phyloP scores from a whole-genome alignment of 768 basidiomycete genomes.

The Trametes cubensis region DNA sequence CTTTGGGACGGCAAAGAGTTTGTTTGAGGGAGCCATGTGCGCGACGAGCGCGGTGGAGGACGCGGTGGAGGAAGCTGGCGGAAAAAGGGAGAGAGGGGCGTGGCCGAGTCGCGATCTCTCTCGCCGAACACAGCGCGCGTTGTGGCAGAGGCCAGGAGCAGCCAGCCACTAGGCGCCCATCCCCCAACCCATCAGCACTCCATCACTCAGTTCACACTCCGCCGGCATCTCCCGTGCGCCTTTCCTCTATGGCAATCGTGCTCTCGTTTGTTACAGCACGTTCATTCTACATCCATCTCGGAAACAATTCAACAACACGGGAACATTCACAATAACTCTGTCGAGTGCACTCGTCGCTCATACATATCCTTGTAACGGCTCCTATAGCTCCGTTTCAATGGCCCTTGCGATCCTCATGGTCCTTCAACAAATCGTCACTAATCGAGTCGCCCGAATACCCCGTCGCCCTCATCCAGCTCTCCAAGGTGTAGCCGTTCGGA shows the following conservation, averaged over 20 bases:
- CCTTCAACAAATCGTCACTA: too few species aligned
- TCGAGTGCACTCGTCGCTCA: too few species aligned
- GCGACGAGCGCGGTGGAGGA: conserved; percentile 10
- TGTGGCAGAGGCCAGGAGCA: conserved; percentile 18
- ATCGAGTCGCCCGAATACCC: neutral
- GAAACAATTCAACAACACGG: too few species aligned
- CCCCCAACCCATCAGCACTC: conserved; percentile 6
- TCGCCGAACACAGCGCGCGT: conserved; percentile 22
- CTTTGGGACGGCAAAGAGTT: conserved; percentile 23
- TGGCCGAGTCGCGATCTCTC: conserved; percentile 24
- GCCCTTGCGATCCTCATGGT: too few species aligned
- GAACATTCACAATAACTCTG: too few species aligned
- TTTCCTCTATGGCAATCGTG: neutral
- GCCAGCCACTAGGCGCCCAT: conserved; percentile 2
- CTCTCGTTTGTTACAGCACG: neutral
- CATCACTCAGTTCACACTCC: conserved; percentile 24
- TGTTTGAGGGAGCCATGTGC: conserved; percentile 23
- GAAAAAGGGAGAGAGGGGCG: conserved; percentile 12
- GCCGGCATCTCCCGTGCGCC: conserved; percentile 11
- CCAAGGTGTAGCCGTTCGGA: conserved; percentile 40
- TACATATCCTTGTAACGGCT: too few species aligned
- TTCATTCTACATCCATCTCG: conserved; percentile 1
- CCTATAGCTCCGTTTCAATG: too few species aligned
- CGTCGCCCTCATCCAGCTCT: conserved; percentile 41
- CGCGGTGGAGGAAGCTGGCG: neutral